Evolutionary conservation across 306 rosid genomes (phyloP).

Genomic region (Morella rubra): DNA sequence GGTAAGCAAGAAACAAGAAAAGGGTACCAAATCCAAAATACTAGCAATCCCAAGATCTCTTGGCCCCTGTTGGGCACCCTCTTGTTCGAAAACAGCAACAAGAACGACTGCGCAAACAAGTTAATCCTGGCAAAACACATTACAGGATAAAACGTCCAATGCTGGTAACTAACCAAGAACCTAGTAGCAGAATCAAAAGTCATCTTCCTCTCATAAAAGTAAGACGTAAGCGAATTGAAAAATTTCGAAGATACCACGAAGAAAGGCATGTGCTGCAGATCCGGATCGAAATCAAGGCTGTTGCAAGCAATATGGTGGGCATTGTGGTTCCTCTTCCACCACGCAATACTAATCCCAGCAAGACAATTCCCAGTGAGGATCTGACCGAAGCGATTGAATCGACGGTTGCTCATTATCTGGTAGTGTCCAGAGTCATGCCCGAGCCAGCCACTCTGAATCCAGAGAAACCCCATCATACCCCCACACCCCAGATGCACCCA

Average conservation of each 20-base stretch:
- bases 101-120: conserved; percentile 55
- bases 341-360: conserved; percentile 69
- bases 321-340: conserved; percentile 88
- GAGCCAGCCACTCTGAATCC: conserved; percentile 75
- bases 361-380: conserved; percentile 65
- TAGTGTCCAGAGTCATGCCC: conserved; percentile 84
- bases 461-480: conserved; percentile 45
- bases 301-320: conserved; percentile 73
- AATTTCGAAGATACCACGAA: conserved; percentile 61
- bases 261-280: conserved; percentile 68
- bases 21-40: conserved; percentile 79
- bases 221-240: conserved; percentile 51
- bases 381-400: conserved; percentile 43
- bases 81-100: conserved; percentile 44
- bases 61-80: conserved; percentile 41
- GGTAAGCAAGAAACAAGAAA: conserved; percentile 58
- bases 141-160: conserved; percentile 72
- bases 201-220: conserved; percentile 51
- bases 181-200: conserved; percentile 52
- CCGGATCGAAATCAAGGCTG: conserved; percentile 73
- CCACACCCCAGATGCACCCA: conserved; percentile 59
- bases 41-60: conserved; percentile 59
- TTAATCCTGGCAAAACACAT: conserved; percentile 72
- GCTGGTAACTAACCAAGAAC: conserved; percentile 68
- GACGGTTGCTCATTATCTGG: conserved; percentile 37